Conservation (phyloP, 73 alveolate genomes). For the Symbiodinium natans region DNA sequence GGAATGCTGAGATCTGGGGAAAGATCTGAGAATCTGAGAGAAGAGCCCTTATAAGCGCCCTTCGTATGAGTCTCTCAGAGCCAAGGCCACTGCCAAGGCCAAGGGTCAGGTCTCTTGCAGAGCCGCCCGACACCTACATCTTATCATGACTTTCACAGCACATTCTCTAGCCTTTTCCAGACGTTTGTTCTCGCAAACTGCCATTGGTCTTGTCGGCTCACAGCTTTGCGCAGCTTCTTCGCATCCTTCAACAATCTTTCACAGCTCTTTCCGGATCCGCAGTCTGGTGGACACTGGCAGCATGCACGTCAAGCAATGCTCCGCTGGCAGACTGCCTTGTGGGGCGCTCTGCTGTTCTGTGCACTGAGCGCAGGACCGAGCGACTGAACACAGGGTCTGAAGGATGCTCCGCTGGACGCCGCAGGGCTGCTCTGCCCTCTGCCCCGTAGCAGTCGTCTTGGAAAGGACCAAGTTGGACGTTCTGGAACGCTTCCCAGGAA, state of each 20-base stretch:
- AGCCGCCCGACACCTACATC: not conserved
- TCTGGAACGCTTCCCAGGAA: no score
- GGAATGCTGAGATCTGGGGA: not conserved
- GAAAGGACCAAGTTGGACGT: not conserved
- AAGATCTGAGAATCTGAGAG: not conserved
- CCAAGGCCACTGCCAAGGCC: slow-evolving; percentile 60
- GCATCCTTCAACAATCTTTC: no score
- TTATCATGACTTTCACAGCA: not conserved
- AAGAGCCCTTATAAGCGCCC: not conserved
- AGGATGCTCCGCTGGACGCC: no score
- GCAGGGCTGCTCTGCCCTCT: no score
- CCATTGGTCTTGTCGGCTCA: no score
- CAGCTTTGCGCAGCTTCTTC: no score
- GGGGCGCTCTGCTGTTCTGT: not conserved
- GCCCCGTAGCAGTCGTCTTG: no score
- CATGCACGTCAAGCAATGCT: not conserved
- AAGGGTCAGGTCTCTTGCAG: slow-evolving; percentile 69
- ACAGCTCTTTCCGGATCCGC: not conserved
- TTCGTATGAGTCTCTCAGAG: no score
- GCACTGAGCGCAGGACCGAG: no score
- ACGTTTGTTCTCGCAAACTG: no score
- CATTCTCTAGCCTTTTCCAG: no score
- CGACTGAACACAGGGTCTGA: no score
- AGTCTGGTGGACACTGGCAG: not conserved
- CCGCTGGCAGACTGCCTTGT: not conserved